These are phyloP conservation scores for Marchantia paleacea DNA, from an alignment of 225 moss, liverwort and hornwort genomes.

Conservation along the genomic window DNA sequence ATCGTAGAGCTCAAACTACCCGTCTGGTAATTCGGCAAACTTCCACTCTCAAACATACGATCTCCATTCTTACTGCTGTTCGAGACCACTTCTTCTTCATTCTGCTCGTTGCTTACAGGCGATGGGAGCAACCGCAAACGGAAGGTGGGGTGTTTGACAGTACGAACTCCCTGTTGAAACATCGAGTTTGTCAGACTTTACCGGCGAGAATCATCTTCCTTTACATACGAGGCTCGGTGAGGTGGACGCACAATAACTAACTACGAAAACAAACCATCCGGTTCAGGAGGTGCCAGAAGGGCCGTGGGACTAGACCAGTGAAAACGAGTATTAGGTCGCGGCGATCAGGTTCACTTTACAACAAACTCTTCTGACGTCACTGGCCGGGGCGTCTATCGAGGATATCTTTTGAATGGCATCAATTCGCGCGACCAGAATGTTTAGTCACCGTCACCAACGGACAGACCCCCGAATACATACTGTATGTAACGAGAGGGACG, in stretches of 20 bases:
- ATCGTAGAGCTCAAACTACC: constrained; percentile 35
- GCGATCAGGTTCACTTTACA: neutral
- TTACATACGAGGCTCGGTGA: neutral
- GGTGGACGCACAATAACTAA: neutral
- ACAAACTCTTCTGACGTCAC: neutral
- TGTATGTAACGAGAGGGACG: too few species aligned
- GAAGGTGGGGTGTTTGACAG: constrained; percentile 85
- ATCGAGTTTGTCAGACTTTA: neutral
- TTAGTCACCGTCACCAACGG: neutral
- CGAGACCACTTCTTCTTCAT: constrained; percentile 37
- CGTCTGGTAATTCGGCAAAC: constrained; percentile 45
- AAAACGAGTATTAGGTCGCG: neutral
- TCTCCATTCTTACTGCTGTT: constrained; percentile 5
- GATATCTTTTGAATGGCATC: neutral
- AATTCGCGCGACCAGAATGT: neutral
- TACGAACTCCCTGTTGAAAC: constrained; percentile 61
- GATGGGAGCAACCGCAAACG: constrained; percentile 64
- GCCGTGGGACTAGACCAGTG: neutral
- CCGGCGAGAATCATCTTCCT: neutral
- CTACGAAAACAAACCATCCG: too few species aligned
- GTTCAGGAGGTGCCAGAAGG: neutral
- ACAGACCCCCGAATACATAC: too few species aligned
- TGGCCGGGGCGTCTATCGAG: neutral
- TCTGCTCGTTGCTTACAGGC: constrained; percentile 34
- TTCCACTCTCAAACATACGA: constrained; percentile 20